phyloP scores from a whole-genome alignment of 495 filamentous ascomycete species.

The Penicillium subrubescens region DNA sequence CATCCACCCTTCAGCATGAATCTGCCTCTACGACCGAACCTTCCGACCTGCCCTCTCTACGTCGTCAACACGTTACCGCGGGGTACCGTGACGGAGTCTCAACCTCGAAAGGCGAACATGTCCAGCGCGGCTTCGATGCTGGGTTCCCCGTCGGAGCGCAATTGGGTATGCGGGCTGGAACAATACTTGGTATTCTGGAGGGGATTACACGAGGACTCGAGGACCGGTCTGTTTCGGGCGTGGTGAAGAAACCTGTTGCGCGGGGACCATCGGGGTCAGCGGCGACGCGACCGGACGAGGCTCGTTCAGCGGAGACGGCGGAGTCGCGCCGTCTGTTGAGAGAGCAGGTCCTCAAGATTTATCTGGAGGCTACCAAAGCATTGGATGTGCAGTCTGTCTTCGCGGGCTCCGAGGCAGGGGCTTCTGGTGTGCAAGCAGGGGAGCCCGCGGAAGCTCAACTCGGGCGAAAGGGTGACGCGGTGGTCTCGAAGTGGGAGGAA shows the following conservation, averaged over 20 bases:
- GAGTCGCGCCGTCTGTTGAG: conserved; percentile 28
- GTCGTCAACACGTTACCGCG: conserved; percentile 73
- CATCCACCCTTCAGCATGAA: not conserved
- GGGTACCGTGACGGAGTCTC: conserved; percentile 90
- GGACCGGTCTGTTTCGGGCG: conserved; percentile 26
- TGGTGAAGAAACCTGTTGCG: conserved; percentile 35
- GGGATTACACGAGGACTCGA: conserved; percentile 53
- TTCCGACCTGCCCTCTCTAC: conserved; percentile 76
- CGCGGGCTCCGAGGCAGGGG: conserved; percentile 44
- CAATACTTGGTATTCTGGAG: conserved; percentile 70
- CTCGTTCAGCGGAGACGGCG: conserved; percentile 17
- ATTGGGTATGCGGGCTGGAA: conserved; percentile 71
- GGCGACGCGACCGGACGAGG: conserved; percentile 10
- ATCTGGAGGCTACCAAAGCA: conserved; percentile 58
- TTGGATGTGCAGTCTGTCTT: conserved; percentile 66
- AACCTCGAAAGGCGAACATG: conserved; percentile 63
- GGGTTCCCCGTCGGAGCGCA: conserved; percentile 79
- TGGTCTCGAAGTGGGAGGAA: conserved; percentile 53
- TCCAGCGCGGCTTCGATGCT: conserved; percentile 88
- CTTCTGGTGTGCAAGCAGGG: conserved; percentile 31
- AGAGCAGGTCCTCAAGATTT: conserved; percentile 42
- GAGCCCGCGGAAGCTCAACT: conserved; percentile 31
- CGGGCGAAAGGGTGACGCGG: conserved; percentile 34
- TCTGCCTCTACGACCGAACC: conserved; percentile 36
- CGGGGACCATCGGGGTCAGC: conserved; percentile 4